These are phyloP conservation scores for Corrigiola litoralis DNA, from an alignment of 179 eudicot species.

Conservation along the genomic window DNA sequence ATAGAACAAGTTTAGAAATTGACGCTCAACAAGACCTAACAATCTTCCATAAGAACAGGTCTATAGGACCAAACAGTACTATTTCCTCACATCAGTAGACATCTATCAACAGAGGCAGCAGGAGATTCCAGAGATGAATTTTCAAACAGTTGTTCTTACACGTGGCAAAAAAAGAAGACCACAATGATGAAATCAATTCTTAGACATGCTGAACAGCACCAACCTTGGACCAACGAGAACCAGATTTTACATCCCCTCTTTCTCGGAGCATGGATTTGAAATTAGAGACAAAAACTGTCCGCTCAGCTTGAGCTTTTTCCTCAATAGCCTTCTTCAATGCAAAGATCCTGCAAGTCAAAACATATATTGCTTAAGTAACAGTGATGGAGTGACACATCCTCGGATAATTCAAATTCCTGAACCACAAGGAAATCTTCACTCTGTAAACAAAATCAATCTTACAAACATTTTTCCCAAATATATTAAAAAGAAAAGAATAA, in stretches of 20 bases:
- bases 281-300: slow-evolving; percentile 52
- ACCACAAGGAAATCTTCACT: not conserved
- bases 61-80: too few relatives aligned
- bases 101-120: not conserved
- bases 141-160: not conserved
- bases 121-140: not conserved
- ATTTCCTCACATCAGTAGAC: not conserved
- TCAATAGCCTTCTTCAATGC: slow-evolving; percentile 61
- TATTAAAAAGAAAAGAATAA: not conserved
- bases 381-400: not conserved
- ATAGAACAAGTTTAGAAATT: not conserved
- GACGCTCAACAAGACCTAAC: not conserved
- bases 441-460: not conserved
- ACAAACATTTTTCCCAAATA: not conserved
- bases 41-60: not conserved
- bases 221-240: slow-evolving; percentile 97
- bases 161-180: not conserved
- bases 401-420: not conserved
- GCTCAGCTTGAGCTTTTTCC: slow-evolving; percentile 70
- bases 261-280: slow-evolving; percentile 91
- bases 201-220: slow-evolving; percentile 20
- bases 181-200: not conserved
- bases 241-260: slow-evolving; percentile 50
- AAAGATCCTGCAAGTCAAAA: slow-evolving; percentile 46
- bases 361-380: not conserved